These are phyloP conservation scores for Lentinus tigrinus DNA, from an alignment of 768 basidiomycete species.

Conservation along the genomic window DNA sequence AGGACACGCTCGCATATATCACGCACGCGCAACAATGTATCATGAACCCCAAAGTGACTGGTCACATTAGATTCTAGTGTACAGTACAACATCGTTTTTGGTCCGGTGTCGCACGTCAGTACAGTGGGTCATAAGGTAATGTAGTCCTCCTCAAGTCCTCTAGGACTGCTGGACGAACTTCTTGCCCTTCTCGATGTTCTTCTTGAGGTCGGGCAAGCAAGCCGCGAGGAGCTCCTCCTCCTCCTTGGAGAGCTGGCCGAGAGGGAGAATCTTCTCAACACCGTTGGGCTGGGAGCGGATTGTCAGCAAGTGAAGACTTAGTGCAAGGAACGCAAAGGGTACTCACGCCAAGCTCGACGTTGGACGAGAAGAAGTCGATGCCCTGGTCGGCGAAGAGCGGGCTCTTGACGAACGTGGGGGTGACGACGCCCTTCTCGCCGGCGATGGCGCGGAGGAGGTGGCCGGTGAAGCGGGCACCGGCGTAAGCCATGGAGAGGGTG, in stretches of 20 bases:
- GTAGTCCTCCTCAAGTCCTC: neutral
- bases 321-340: neutral
- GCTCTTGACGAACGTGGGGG: slow-evolving; percentile 88
- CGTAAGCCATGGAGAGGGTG: slow-evolving; percentile 77
- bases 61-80: slow-evolving; percentile 15
- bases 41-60: slow-evolving; percentile 10
- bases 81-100: slow-evolving; percentile 22
- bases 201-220: slow-evolving; percentile 89
- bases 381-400: slow-evolving; percentile 82
- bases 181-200: slow-evolving; percentile 97
- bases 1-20: neutral
- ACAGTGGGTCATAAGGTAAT: neutral
- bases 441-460: slow-evolving; percentile 57
- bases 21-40: neutral
- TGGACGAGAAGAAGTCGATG: slow-evolving; percentile 92
- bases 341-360: slow-evolving; percentile 89
- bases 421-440: slow-evolving; percentile 69
- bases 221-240: slow-evolving; percentile 87
- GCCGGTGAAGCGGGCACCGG: slow-evolving; percentile 71
- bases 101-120: slow-evolving; percentile 9
- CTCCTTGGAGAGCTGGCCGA: slow-evolving; percentile 75
- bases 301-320: neutral
- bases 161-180: slow-evolving; percentile 52
- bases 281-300: slow-evolving; percentile 59
- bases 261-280: slow-evolving; percentile 87